Percentiles rank a stretch among this genome's conserved stretches.
These are phyloP conservation scores for Chamaecyparis obtusa DNA, from an alignment of 75 land plant genomes.

Conservation along the genomic window DNA sequence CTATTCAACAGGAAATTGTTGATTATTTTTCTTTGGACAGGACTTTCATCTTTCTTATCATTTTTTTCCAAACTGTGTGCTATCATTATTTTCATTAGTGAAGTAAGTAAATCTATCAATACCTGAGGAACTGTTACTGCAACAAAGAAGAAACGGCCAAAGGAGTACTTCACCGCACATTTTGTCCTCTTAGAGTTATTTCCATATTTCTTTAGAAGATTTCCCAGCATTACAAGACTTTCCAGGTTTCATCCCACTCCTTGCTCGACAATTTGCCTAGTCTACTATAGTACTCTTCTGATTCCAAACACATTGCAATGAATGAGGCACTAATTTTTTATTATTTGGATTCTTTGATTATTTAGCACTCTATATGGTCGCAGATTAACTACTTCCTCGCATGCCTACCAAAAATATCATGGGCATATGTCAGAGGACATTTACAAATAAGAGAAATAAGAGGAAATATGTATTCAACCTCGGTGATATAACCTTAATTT, in stretches of 20 bases:
- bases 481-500: no score
- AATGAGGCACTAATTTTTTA: no score
- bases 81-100: neutral
- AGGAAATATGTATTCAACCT: no score
- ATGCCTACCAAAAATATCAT: neutral
- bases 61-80: neutral
- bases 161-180: neutral
- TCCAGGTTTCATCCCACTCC: neutral
- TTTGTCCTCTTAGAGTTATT: neutral
- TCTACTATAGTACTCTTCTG: neutral
- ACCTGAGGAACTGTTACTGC: neutral
- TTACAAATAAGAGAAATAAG: no score
- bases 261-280: neutral
- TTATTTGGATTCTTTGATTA: neutral
- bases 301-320: neutral
- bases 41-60: neutral
- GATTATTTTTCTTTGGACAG: neutral
- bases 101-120: neutral
- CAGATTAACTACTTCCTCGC: neutral
- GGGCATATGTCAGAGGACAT: neutral
- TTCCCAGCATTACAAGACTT: neutral
- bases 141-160: neutral
- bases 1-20: neutral
- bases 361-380: neutral
- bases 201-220: neutral